phyloP scores from a whole-genome alignment of 495 filamentous ascomycete genomes.

The Cudoniella acicularis region DNA sequence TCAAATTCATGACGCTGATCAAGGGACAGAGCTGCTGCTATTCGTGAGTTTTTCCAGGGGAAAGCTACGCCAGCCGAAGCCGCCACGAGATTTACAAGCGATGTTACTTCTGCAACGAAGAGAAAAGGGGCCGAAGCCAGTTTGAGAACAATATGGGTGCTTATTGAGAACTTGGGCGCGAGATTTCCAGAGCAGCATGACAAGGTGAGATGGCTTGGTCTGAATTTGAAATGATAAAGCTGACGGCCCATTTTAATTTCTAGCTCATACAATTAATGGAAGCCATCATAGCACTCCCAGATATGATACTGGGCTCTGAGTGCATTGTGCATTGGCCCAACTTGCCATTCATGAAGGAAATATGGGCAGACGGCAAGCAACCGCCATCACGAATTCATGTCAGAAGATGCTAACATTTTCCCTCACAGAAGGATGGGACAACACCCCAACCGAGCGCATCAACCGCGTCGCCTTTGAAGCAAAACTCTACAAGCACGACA shows the following conservation, averaged over 20 bases:
- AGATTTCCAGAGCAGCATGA: background rate
- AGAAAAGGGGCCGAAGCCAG: background rate
- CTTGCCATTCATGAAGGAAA: background rate
- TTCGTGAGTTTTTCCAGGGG: background rate
- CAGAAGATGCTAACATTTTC: too few species aligned
- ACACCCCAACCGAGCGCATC: background rate
- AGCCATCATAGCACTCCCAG: background rate
- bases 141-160: background rate
- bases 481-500: background rate
- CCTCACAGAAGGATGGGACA: background rate
- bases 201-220: background rate
- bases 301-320: background rate
- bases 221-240: too few species aligned
- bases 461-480: background rate
- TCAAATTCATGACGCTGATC: background rate
- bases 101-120: background rate
- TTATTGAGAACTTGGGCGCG: background rate
- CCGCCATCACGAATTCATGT: too few species aligned
- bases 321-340: background rate
- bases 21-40: background rate
- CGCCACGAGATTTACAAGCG: background rate
- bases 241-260: background rate
- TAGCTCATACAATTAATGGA: background rate
- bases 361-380: background rate
- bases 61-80: background rate